Conservation (phyloP, 2,329 filamentous ascomycete genomes). For the Fusarium sp. region DNA sequence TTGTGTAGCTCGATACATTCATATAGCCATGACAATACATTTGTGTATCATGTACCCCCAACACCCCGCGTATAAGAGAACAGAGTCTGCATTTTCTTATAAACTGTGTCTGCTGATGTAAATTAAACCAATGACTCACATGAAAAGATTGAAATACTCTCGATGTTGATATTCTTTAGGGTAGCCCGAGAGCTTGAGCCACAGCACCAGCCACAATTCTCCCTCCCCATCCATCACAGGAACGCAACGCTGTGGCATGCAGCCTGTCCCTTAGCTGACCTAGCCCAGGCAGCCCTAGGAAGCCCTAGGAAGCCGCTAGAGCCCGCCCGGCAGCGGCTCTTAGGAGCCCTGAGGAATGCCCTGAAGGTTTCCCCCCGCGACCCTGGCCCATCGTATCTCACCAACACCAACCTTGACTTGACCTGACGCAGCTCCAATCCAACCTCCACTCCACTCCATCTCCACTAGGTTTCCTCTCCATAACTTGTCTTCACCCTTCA, state of each 20-base stretch:
- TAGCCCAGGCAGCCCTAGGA: background rate
- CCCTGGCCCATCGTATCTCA: conserved; percentile 32
- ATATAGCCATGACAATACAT: too few species aligned
- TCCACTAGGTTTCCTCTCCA: conserved; percentile 23
- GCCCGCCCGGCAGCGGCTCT: conserved; percentile 18
- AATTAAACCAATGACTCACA: too few species aligned
- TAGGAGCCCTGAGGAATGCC: conserved; percentile 30
- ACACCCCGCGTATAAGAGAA: too few species aligned
- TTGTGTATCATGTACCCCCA: too few species aligned
- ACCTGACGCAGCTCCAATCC: conserved; percentile 34
- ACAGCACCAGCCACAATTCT: conserved; percentile 9
- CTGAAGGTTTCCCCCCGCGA: conserved; percentile 29
- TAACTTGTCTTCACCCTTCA: conserved; percentile 26
- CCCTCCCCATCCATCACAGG: background rate
- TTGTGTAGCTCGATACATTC: too few species aligned
- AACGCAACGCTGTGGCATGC: too few species aligned
- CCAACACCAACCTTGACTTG: background rate
- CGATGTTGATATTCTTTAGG: background rate
- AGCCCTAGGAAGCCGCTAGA: conserved; percentile 10
- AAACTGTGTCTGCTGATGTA: too few species aligned
- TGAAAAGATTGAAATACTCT: background rate
- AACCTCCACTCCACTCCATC: conserved; percentile 18
- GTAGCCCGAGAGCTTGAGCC: conserved; percentile 3
- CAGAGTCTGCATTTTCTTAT: too few species aligned
- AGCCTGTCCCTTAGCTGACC: background rate